Evolutionary conservation across 2,329 filamentous ascomycete species (phyloP).

Genomic region (Akanthomyces dipterigenus): DNA sequence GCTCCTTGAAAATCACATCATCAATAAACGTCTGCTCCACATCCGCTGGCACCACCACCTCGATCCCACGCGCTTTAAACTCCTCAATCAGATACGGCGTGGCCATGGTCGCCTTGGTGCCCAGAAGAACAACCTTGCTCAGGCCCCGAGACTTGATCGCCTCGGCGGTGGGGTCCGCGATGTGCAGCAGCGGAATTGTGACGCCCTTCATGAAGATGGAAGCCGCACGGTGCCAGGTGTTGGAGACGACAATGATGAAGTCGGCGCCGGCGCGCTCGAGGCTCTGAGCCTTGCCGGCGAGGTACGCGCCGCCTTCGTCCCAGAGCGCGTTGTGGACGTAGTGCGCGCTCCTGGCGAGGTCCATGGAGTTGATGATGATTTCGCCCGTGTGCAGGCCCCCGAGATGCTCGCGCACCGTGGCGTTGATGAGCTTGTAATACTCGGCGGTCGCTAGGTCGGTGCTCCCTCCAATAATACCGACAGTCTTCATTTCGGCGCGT

Average conservation of each 20-base stretch:
- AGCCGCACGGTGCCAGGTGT: constrained; percentile 17
- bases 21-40: constrained; percentile 12
- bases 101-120: constrained; percentile 15
- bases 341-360: constrained; percentile 13
- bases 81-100: constrained; percentile 12
- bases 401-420: constrained; percentile 11
- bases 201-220: constrained; percentile 18
- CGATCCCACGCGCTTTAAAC: constrained; percentile 10
- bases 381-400: constrained; percentile 16
- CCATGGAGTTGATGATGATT: constrained; percentile 17
- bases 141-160: constrained; percentile 7
- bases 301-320: constrained; percentile 14
- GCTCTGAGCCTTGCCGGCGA: constrained; percentile 13
- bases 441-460: constrained; percentile 17
- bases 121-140: constrained; percentile 7
- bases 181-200: constrained; percentile 14
- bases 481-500: constrained; percentile 12
- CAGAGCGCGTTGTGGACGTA: constrained; percentile 15
- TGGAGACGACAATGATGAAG: constrained; percentile 15
- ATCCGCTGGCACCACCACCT: constrained; percentile 13
- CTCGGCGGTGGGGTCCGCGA: constrained; percentile 12
- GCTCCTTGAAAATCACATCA: constrained; percentile 12
- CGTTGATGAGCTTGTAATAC: constrained; percentile 16
- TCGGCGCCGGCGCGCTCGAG: constrained; percentile 15
- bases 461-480: constrained; percentile 17